Evolutionary conservation across 257 asterid genomes (phyloP).

Genomic region (Pogostemon cablin): DNA sequence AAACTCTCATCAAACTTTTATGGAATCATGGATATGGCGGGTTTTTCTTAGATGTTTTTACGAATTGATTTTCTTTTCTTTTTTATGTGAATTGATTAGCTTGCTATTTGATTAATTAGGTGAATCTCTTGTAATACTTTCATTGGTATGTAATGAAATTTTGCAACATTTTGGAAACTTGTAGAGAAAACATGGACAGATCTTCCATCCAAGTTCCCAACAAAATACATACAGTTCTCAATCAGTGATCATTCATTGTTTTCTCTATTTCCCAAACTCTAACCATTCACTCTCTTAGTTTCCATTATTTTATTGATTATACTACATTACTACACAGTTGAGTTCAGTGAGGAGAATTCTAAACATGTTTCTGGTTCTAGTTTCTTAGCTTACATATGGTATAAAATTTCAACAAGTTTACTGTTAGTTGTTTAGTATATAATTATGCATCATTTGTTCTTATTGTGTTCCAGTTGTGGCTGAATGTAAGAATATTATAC

Average conservation of each 20-base stretch:
- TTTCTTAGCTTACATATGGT: constrained; percentile 17
- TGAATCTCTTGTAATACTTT: constrained; percentile 2
- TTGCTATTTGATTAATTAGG: constrained; percentile 6
- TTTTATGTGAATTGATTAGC: neutral
- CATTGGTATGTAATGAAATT: constrained; percentile 19
- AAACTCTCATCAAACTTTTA: constrained; percentile 10
- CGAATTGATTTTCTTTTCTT: neutral
- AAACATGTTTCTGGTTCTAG: constrained; percentile 9
- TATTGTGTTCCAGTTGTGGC: constrained; percentile 20
- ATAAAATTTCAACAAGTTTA: constrained; percentile 16
- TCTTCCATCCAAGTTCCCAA: constrained; percentile 93
- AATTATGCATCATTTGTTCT: constrained; percentile 9
- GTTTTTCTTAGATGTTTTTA: neutral
- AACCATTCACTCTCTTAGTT: neutral
- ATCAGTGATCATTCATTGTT: constrained; percentile 27
- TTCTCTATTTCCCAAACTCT: neutral
- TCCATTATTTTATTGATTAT: constrained; percentile 7
- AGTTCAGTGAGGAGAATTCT: neutral
- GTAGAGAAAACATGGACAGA: constrained; percentile 97
- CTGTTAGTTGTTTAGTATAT: constrained; percentile 23
- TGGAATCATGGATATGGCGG: constrained; percentile 1
- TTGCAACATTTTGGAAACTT: constrained; percentile 88
- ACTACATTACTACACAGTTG: constrained; percentile 23
- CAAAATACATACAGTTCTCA: constrained; percentile 93
- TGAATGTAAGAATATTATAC: constrained; percentile 9